Base-by-base conservation (phyloP, 768 basidiomycete genomes). In the Trametes coccinea region DNA sequence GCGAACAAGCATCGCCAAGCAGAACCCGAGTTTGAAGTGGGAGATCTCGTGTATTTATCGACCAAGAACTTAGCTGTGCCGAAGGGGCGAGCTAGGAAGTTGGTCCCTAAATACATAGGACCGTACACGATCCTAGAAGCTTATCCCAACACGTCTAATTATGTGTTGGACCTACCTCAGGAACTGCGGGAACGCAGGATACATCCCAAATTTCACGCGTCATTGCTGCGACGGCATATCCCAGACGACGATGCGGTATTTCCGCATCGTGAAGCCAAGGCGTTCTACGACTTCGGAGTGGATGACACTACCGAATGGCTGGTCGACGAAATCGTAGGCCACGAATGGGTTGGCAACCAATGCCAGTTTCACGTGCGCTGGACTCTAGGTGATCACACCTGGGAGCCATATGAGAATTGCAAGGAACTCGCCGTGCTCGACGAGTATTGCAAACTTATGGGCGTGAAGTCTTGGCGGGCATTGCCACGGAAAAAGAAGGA, bases 21-120 rank as follows among this genome's bases (percentile, higher is more conserved):
- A 5, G 67, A 72, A 39, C 55, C 63, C 0, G 43, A 44, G 1
- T 69, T 74, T 16, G 8, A 54, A 5, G 57, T 40, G 1, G 75
- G 75, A 0, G 67, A 71, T 10, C 34, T 70, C 5, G 77, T 74
- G 0, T 79, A 77, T 48, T 40, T 81, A 6, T 76, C 77, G 0
- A 78, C 74, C 0, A 60, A 74, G 53, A 78, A 79, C 57, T 61
- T 80, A 0, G 39, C 60, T 0, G 31, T 78, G 10, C 77, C 73
- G 2, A 75, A 73, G 30, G 72, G 69, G 2, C 39, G 72, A 4
- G 75, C 76, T 0, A 14, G 65, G 7, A 80, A 79, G 50, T 64
- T 81, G 0, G 17, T 70, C 0, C 79, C 75, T 0, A 74, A 74
- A 40, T 79, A 64, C 56, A 68, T 80, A 10, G 76, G 80, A 5